Conservation (phyloP, 1,284 basidiomycete genomes). For the Microbotryum lychnidis-dioicae region DNA sequence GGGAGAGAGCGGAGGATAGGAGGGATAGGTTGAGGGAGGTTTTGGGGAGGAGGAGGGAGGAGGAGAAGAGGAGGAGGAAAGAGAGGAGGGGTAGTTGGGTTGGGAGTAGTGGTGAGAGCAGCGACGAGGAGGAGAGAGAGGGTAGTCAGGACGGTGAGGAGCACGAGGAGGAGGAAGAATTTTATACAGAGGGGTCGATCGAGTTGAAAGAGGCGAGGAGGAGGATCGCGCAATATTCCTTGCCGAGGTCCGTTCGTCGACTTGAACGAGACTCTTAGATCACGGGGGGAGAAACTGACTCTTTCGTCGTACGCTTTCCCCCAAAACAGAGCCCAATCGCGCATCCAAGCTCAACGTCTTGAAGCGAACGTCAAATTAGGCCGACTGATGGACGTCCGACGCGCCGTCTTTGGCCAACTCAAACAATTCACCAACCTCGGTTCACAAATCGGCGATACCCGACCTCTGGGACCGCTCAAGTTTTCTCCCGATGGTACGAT, state of each 20-base stretch:
- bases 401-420: slow-evolving; percentile 77
- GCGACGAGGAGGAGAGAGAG: slow-evolving; percentile 17
- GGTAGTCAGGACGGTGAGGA: slow-evolving; percentile 5
- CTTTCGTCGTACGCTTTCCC: too few relatives aligned
- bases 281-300: too few relatives aligned
- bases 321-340: too few relatives aligned
- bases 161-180: slow-evolving; percentile 54
- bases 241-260: slow-evolving; percentile 65
- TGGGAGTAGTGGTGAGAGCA: slow-evolving; percentile 19
- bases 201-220: slow-evolving; percentile 75
- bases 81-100: slow-evolving; percentile 48
- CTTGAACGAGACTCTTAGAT: too few relatives aligned
- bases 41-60: slow-evolving; percentile 67
- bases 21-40: slow-evolving; percentile 90
- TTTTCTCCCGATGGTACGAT: slow-evolving; percentile 86
- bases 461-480: slow-evolving; percentile 85
- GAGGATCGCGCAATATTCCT: slow-evolving; percentile 80
- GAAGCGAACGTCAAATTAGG: slow-evolving; percentile 81
- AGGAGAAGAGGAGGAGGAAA: slow-evolving; percentile 49
- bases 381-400: slow-evolving; percentile 82
- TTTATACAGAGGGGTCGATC: slow-evolving; percentile 85
- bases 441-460: slow-evolving; percentile 93
- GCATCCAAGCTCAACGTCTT: slow-evolving; percentile 54
- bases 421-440: slow-evolving; percentile 72
- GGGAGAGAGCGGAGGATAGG: slow-evolving; percentile 65